Percentiles rank a stretch among this genome's conserved stretches.
These are phyloP conservation scores for Immersiporthe knoxdaviesiana DNA, from an alignment of 2,329 filamentous ascomycete genomes.

Conservation along the genomic window DNA sequence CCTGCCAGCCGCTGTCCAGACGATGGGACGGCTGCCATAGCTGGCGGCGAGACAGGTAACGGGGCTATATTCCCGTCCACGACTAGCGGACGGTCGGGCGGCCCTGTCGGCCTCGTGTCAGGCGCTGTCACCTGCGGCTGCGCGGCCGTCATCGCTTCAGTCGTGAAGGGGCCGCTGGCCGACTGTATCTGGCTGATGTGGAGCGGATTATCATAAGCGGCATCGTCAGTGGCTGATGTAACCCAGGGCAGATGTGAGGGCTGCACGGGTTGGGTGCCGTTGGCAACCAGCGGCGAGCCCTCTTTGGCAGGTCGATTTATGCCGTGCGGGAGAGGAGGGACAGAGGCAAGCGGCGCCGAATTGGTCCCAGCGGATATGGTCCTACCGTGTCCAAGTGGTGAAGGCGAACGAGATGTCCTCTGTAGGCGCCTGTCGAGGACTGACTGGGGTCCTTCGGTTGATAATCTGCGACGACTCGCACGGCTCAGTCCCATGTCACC, in stretches of 20 bases:
- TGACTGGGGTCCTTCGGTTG: conserved; percentile 57
- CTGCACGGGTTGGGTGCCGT: conserved; percentile 44
- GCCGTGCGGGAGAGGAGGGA: conserved; percentile 44
- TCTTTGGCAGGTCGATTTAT: conserved; percentile 41
- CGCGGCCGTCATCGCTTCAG: conserved; percentile 31
- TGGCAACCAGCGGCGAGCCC: conserved; percentile 45
- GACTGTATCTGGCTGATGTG: conserved; percentile 42
- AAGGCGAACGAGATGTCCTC: conserved; percentile 59
- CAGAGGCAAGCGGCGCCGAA: conserved; percentile 45
- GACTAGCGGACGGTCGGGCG: conserved; percentile 52
- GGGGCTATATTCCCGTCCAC: conserved; percentile 50
- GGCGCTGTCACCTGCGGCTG: conserved; percentile 32
- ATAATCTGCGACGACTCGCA: conserved; percentile 50
- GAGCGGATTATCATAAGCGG: conserved; percentile 42
- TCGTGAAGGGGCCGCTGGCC: conserved; percentile 30
- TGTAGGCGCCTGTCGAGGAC: conserved; percentile 58
- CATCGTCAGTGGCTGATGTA: conserved; percentile 36
- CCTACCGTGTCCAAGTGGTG: conserved; percentile 55
- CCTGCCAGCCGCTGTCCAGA: conserved; percentile 39
- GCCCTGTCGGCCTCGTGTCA: conserved; percentile 35
- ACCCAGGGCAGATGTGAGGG: conserved; percentile 35
- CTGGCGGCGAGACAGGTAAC: conserved; percentile 29
- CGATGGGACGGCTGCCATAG: conserved; percentile 32
- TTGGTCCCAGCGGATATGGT: conserved; percentile 47
- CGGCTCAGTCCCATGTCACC: conserved; percentile 49